phyloP scores from a whole-genome alignment of 768 basidiomycete genomes.

The Agaricus sinodeliciosus region DNA sequence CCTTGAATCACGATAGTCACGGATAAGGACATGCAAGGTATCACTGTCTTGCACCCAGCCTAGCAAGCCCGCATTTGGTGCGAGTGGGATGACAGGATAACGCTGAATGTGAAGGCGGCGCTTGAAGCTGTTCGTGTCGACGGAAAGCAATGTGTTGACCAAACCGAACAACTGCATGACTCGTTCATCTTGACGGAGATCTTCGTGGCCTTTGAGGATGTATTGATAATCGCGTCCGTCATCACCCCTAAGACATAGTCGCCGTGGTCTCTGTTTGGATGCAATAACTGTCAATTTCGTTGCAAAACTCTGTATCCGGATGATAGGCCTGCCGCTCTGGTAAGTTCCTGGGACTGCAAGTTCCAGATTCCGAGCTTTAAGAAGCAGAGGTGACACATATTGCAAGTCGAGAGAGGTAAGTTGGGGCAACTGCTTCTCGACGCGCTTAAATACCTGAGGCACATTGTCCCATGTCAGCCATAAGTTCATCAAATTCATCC shows the following conservation, averaged over 20 bases:
- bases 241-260: conserved; percentile 78
- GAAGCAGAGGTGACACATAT: conserved; percentile 90
- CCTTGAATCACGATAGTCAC: conserved; percentile 91
- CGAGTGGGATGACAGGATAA: conserved; percentile 89
- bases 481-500: neutral
- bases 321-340: conserved; percentile 77
- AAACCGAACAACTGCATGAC: conserved; percentile 99
- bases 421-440: conserved; percentile 89
- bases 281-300: conserved; percentile 90
- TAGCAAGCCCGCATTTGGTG: conserved; percentile 89
- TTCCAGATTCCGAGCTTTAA: conserved; percentile 85
- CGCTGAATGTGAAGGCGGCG: conserved; percentile 91
- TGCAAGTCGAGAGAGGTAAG: conserved; percentile 90
- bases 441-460: conserved; percentile 84
- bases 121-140: conserved; percentile 94
- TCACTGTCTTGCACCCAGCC: conserved; percentile 97
- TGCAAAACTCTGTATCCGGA: conserved; percentile 79
- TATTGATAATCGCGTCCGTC: conserved; percentile 95
- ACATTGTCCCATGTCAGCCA: neutral
- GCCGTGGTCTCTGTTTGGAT: conserved; percentile 94
- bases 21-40: conserved; percentile 92
- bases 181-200: conserved; percentile 96
- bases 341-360: conserved; percentile 98
- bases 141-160: conserved; percentile 88
- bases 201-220: conserved; percentile 94